Base-by-base conservation (phyloP, 441 rosid species). In the Hura crepitans region DNA sequence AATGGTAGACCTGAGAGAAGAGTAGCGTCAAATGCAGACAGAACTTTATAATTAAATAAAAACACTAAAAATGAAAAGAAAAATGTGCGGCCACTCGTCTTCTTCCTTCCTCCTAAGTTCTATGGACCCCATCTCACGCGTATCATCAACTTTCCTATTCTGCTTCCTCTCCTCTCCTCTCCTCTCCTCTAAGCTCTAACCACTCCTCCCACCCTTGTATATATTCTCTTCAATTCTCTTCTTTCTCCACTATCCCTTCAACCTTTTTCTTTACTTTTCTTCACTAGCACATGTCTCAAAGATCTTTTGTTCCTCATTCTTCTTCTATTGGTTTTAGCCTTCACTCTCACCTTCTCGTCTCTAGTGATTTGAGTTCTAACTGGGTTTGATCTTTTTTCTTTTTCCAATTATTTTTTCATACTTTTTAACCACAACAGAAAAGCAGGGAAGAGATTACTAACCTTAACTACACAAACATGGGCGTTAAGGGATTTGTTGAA, bases 281-380 rank as follows among this genome's bases (percentile, higher is more conserved):
- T n/a, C n/a, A n/a, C 14, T 63, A 13, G 63, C 72, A 35, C 79
- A 89, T 86, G 93, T 88, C 91, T 85, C 96, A 87, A 35, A 86
- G 93, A 42, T 77, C 80, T 33, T 54, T 45, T 56, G 88, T 84
- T 17, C 93, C 93, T 64, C 96, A 86, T 79, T 85, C 80, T 74
- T 87, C 96, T 51, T 83, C 88, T n/a, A 68, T 81, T 2, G 92
- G 89, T 33, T 83, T 78, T 27, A 62, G 79, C 81, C 85, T 83
- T 79, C 91, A 87, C 47, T 87, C 91, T 45, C 83, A 79, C 71
- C 89, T 79, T 68, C 80, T 85, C 1, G 80, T 85, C 69, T 87
- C 89, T 77, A 81, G 81, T 69, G 89, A 89, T 33, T 76, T 79
- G 76, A 83, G 65, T 66, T 79, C 88, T 25, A 83, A 61, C 77